Base-by-base conservation (phyloP, 768 basidiomycete genomes). In the Phlebiopsis flavidoalba region DNA sequence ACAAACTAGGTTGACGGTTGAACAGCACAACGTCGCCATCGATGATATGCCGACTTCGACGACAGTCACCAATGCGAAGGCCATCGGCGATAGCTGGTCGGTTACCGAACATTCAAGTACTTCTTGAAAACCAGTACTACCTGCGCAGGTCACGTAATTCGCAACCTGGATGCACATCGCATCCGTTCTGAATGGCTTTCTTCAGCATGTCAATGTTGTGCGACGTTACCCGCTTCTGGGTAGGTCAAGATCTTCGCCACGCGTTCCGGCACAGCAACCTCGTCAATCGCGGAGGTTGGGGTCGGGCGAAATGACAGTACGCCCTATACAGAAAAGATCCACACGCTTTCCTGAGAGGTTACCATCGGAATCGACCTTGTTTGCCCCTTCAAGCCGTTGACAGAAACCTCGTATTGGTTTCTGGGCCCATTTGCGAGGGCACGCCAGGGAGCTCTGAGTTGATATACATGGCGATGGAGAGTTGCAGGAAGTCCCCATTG, bases 341-440 rank as follows among this genome's bases (percentile, higher is more conserved):
- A 99, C 97, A 73, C 97, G 94, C 74, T 99, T 99, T 63, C 97
- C 97, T 0, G 95, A 98, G 8, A 99, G 80, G 71, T 99, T 99
- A 21, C 97, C 97, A 71, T n/a, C 97, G 84, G 76, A 99, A 98
- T 51, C 97, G 95, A 67, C 97, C 97, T 72, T 98, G 96, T 71
- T 99, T 99, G 40, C 97, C n/a, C 97, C 76, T 99, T 99, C 53
- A 99, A 77, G 3, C n/a, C 97, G 91, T 69, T 99, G 97, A 49
- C 96, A 96, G 71, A 98, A 96, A 15, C 97, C 97, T 58, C 97
- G 87, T 66, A 97, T 96, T 8, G 97, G 96, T 68, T 97, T 97
- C 72, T 91, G 88, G n/a, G 47, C 91, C 91, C 70, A 85, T 83
- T 72, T 91, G 87, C 3, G 89, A 86, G 0, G 90, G 90, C 11